Conservation (phyloP, 2,329 filamentous ascomycete species). For the Zymoseptoria ardabiliae region DNA sequence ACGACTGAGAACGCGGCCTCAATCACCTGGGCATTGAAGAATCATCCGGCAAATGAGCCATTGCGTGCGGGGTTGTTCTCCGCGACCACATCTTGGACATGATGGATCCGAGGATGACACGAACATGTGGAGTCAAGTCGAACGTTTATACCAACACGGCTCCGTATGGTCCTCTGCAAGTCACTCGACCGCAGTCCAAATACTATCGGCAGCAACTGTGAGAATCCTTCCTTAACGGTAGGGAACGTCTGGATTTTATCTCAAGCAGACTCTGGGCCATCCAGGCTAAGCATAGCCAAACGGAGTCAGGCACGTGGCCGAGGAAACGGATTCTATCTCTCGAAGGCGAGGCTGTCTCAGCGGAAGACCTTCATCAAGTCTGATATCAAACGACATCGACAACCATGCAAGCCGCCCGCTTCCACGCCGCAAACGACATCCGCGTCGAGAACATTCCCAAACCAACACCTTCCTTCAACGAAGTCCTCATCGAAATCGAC, state of each 20-base stretch:
- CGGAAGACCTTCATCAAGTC: too few relatives aligned
- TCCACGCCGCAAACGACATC: conserved; percentile 20
- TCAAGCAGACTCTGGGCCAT: too few relatives aligned
- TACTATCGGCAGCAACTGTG: neutral
- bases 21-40: too few relatives aligned
- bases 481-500: conserved; percentile 19
- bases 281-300: too few relatives aligned
- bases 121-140: neutral
- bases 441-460: conserved; percentile 21
- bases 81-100: neutral
- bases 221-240: too few relatives aligned
- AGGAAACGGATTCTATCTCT: too few relatives aligned
- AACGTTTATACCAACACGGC: neutral
- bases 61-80: neutral
- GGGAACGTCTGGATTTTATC: too few relatives aligned
- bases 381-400: neutral
- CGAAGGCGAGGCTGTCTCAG: too few relatives aligned
- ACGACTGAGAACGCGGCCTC: too few relatives aligned
- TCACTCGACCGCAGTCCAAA: neutral
- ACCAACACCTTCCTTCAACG: conserved; percentile 12
- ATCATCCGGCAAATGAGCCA: too few relatives aligned
- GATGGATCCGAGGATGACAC: neutral
- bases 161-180: neutral
- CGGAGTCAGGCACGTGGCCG: too few relatives aligned
- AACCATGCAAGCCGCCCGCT: conserved; percentile 23